A percentile compares a stretch with the other conserved stretches of the same genome.
These are phyloP conservation scores for Dactylellina leptospora DNA, from an alignment of 2,329 filamentous ascomycete genomes.

Conservation along the genomic window DNA sequence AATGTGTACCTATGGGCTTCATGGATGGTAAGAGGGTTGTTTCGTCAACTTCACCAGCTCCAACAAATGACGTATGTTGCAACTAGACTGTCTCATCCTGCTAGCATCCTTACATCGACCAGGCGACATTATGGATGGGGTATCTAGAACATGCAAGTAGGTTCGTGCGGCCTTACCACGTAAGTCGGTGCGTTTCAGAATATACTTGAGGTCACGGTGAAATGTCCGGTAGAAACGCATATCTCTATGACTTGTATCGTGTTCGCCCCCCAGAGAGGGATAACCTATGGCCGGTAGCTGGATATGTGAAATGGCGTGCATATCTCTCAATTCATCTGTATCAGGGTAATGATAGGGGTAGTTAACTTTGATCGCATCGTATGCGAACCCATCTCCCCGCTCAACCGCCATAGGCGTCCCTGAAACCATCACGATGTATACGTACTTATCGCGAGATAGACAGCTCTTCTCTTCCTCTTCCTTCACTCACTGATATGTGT, in stretches of 20 bases:
- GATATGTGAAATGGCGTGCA: conserved; percentile 17
- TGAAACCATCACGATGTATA: too few relatives aligned
- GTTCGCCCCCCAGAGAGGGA: neutral
- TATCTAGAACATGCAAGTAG: too few relatives aligned
- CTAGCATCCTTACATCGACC: too few relatives aligned
- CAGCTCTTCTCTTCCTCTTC: too few relatives aligned
- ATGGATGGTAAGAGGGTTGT: neutral
- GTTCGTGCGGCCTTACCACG: too few relatives aligned
- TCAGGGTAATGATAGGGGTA: conserved; percentile 43
- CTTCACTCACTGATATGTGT: too few relatives aligned
- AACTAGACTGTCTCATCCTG: neutral
- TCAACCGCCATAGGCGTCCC: conserved; percentile 5
- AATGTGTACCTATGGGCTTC: conserved; percentile 45
- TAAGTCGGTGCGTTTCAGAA: conserved; percentile 40
- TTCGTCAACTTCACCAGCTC: neutral
- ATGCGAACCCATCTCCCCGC: conserved; percentile 14
- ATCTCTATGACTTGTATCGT: conserved; percentile 18
- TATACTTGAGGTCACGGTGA: conserved; percentile 50
- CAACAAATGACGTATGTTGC: neutral
- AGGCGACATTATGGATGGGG: too few relatives aligned
- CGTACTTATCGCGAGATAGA: too few relatives aligned
- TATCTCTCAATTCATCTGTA: conserved; percentile 12
- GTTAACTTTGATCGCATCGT: conserved; percentile 20
- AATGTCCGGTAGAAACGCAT: conserved; percentile 40
- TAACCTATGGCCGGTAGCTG: conserved; percentile 9